phyloP scores from a whole-genome alignment of 2,329 filamentous ascomycete genomes.

The Aspergillus fumigatus region DNA sequence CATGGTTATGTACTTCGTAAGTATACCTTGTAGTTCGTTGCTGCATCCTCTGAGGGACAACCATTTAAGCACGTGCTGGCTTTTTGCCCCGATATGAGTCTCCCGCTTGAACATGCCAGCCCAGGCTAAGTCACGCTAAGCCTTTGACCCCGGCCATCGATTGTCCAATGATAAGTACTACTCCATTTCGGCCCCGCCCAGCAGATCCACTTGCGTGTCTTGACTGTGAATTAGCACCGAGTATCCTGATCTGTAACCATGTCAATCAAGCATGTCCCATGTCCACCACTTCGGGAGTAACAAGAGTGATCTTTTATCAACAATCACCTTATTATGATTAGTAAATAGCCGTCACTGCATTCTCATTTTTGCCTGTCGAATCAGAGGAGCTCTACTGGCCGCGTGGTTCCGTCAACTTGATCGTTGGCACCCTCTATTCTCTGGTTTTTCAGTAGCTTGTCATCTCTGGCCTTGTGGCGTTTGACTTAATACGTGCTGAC shows the following conservation, averaged over 20 bases:
- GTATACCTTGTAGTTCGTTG: no score
- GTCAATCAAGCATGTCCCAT: neutral
- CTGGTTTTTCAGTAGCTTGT: neutral
- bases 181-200: neutral
- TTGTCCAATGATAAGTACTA: neutral
- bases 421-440: neutral
- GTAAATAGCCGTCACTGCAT: neutral
- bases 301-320: neutral
- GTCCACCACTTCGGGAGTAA: neutral
- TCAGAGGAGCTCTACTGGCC: slow-evolving; percentile 4
- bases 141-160: neutral
- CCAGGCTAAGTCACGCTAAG: neutral
- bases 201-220: neutral
- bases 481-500: neutral
- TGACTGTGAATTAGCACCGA: neutral
- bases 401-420: slow-evolving; percentile 4
- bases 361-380: slow-evolving; percentile 1
- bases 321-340: neutral
- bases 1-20: no score
- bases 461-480: neutral
- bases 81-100: neutral
- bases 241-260: neutral
- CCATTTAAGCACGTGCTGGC: neutral
- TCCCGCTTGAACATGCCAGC: neutral
- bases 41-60: neutral